Evolutionary conservation across 1,139 yeast species (phyloP).

Genomic region (Candida sp.): DNA sequence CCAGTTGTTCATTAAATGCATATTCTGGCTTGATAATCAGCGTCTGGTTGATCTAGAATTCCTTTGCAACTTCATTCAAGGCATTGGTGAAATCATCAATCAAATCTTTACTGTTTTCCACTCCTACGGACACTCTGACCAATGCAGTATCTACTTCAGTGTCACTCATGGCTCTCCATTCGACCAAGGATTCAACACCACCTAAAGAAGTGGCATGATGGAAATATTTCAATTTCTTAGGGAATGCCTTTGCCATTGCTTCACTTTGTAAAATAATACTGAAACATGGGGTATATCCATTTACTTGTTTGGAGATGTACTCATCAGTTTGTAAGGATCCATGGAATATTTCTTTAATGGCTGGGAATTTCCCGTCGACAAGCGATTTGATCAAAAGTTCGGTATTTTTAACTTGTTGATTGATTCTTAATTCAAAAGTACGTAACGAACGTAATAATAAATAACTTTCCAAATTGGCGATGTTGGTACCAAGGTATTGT

Average conservation of each 20-base stretch:
- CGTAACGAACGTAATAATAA: slow-evolving; percentile 74
- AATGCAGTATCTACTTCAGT: slow-evolving; percentile 49
- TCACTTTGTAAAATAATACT: slow-evolving; percentile 52
- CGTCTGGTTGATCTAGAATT: too few species aligned
- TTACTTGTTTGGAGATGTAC: slow-evolving; percentile 62
- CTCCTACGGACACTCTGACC: slow-evolving; percentile 75
- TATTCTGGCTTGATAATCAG: too few species aligned
- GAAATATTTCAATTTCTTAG: slow-evolving; percentile 65
- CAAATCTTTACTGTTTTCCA: slow-evolving; percentile 71
- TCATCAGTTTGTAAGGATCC: slow-evolving; percentile 71
- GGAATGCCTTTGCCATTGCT: slow-evolving; percentile 60
- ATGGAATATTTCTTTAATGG: slow-evolving; percentile 54
- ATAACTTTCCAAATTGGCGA: slow-evolving; percentile 74
- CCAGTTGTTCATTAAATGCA: too few species aligned
- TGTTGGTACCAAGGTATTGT: slow-evolving; percentile 68
- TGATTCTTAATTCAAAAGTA: slow-evolving; percentile 70
- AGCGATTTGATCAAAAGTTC: slow-evolving; percentile 60
- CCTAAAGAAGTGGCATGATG: slow-evolving; percentile 93
- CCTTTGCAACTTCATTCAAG: slow-evolving; percentile 9
- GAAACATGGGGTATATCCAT: slow-evolving; percentile 76
- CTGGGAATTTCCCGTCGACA: slow-evolving; percentile 49
- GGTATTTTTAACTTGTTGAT: slow-evolving; percentile 63
- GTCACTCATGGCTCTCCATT: slow-evolving; percentile 86
- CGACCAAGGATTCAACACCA: slow-evolving; percentile 86
- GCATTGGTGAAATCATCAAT: slow-evolving; percentile 54